Percentiles rank a stretch among this genome's conserved stretches.
Evolutionary conservation across 306 rosid species (phyloP).

Genomic region (Betula pendula): DNA sequence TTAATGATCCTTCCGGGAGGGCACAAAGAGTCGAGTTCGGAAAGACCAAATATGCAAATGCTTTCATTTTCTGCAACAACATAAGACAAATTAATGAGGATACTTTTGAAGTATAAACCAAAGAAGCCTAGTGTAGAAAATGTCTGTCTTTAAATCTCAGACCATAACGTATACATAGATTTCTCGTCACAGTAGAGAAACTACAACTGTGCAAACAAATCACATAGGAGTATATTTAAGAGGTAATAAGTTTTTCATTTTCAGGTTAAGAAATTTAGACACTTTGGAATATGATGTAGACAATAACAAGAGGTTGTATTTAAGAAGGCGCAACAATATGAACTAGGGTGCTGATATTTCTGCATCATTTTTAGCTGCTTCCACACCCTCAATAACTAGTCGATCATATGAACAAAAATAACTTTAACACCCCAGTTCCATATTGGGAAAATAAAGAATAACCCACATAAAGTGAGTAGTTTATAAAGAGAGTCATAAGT

Average conservation of each 20-base stretch:
- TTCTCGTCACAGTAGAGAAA: neutral
- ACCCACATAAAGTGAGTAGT: no score
- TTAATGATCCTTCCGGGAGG: conserved; percentile 45
- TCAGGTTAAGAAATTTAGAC: neutral
- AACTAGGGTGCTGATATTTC: neutral
- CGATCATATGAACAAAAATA: no score
- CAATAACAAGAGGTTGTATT: no score
- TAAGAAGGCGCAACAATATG: neutral
- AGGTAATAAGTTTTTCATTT: neutral
- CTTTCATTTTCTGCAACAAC: conserved; percentile 73
- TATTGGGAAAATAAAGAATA: no score
- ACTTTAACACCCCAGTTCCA: no score
- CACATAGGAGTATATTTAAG: neutral
- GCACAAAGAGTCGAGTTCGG: conserved; percentile 63
- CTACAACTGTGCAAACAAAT: neutral
- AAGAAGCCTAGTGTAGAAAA: neutral
- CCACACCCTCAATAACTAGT: neutral
- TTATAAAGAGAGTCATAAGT: no score
- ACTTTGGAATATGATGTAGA: neutral
- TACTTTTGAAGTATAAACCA: neutral
- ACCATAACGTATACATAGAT: neutral
- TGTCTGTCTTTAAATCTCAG: neutral
- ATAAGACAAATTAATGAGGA: conserved; percentile 10
- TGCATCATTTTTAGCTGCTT: neutral
- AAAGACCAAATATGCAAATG: conserved; percentile 78